Conservation (phyloP, 2,329 filamentous ascomycete species). For the Arthrobotrys musiformis region DNA sequence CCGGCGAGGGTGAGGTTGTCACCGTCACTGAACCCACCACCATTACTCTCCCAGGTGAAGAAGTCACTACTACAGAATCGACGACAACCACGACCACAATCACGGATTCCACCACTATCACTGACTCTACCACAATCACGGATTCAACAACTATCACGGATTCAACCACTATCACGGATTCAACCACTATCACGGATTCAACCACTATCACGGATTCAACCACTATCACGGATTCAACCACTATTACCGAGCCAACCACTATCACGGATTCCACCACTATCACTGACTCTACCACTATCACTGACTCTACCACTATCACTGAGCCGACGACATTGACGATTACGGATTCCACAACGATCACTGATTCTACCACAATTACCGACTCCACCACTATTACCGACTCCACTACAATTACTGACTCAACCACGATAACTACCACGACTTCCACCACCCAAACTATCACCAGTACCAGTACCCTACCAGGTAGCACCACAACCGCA, state of each 20-base stretch:
- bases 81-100: neutral
- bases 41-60: slow-evolving; percentile 9
- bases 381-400: slow-evolving; percentile 16
- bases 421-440: neutral
- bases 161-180: neutral
- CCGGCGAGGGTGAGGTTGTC: neutral
- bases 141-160: slow-evolving; percentile 10
- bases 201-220: slow-evolving; percentile 16
- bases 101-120: neutral
- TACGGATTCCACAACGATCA: slow-evolving; percentile 17
- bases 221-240: slow-evolving; percentile 15
- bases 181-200: neutral
- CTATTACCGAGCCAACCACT: neutral
- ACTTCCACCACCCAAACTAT: too few relatives aligned
- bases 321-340: slow-evolving; percentile 12
- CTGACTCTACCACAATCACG: slow-evolving; percentile 11
- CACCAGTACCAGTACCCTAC: neutral
- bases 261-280: slow-evolving; percentile 9
- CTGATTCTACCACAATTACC: slow-evolving; percentile 12
- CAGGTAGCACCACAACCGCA: neutral
- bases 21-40: slow-evolving; percentile 20
- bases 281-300: neutral
- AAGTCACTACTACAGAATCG: neutral
- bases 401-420: neutral
- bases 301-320: slow-evolving; percentile 4